Percentiles rank a stretch among this genome's conserved stretches.
Evolutionary conservation across 495 filamentous ascomycete genomes (phyloP).

Genomic region (Aspergillus bridgeri): DNA sequence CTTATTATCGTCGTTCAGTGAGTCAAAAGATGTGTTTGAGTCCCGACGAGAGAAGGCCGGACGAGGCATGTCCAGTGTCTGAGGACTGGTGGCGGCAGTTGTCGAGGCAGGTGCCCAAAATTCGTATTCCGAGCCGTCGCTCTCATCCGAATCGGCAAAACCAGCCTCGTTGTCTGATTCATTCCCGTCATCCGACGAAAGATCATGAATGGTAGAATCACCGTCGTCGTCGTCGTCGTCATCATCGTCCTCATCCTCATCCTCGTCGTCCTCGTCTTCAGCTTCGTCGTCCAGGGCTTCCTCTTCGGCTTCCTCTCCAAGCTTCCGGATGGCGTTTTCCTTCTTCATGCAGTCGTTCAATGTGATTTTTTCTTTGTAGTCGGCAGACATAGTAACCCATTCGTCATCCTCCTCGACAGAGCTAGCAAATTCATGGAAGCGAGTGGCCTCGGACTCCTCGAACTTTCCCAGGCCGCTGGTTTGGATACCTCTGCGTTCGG

Average conservation of each 20-base stretch:
- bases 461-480: constrained; percentile 53
- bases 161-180: constrained; percentile 96
- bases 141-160: constrained; percentile 85
- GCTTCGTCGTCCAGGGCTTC: constrained; percentile 74
- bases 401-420: constrained; percentile 77
- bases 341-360: constrained; percentile 86
- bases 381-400: constrained; percentile 70
- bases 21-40: constrained; percentile 65
- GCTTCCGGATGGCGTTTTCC: constrained; percentile 79
- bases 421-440: constrained; percentile 93
- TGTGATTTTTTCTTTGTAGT: constrained; percentile 66
- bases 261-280: constrained; percentile 65
- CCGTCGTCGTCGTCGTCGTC: constrained; percentile 56
- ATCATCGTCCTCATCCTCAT: constrained; percentile 55
- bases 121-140: constrained; percentile 66
- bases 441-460: constrained; percentile 61
- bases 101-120: constrained; percentile 71
- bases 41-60: constrained; percentile 43
- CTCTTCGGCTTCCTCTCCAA: constrained; percentile 88
- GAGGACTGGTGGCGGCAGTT: constrained; percentile 54
- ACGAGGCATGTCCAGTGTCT: constrained; percentile 46
- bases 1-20: constrained; percentile 44
- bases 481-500: constrained; percentile 27
- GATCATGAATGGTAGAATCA: constrained; percentile 62
- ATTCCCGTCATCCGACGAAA: constrained; percentile 60